phyloP scores from a whole-genome alignment of 2,329 filamentous ascomycete genomes.

The Ascochyta rabiei region DNA sequence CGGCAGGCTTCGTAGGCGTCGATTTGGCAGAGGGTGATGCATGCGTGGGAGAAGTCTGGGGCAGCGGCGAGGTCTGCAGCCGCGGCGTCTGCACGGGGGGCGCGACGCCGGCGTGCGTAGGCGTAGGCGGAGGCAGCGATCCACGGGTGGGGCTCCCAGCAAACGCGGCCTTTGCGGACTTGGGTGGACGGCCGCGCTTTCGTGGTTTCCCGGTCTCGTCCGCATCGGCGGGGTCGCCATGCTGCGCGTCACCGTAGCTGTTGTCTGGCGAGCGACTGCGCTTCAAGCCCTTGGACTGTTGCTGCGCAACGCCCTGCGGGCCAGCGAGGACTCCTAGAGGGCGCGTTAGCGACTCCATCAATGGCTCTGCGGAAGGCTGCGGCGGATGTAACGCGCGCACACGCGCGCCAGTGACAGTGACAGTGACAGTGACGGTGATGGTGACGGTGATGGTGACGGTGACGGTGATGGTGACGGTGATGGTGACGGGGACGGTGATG shows the following conservation, averaged over 20 bases:
- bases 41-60: constrained; percentile 62
- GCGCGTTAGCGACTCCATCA: constrained; percentile 33
- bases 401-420: constrained; percentile 6
- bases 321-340: constrained; percentile 37
- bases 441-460: no score
- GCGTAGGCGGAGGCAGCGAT: constrained; percentile 54
- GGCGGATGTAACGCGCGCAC: constrained; percentile 45
- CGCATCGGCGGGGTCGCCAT: constrained; percentile 32
- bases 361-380: constrained; percentile 22
- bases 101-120: constrained; percentile 58
- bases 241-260: constrained; percentile 40
- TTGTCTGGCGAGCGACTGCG: constrained; percentile 51
- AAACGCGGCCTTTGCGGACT: constrained; percentile 57
- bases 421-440: no score
- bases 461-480: no score
- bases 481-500: no score
- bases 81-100: constrained; percentile 60
- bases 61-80: constrained; percentile 57
- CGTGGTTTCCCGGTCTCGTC: constrained; percentile 45
- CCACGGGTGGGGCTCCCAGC: constrained; percentile 63
- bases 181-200: constrained; percentile 64
- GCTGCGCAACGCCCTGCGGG: constrained; percentile 41
- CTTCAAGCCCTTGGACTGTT: constrained; percentile 48
- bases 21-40: constrained; percentile 71
- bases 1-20: constrained; percentile 76